phyloP scores from a whole-genome alignment of 1,284 basidiomycete genomes.

The Tilletia setariae region DNA sequence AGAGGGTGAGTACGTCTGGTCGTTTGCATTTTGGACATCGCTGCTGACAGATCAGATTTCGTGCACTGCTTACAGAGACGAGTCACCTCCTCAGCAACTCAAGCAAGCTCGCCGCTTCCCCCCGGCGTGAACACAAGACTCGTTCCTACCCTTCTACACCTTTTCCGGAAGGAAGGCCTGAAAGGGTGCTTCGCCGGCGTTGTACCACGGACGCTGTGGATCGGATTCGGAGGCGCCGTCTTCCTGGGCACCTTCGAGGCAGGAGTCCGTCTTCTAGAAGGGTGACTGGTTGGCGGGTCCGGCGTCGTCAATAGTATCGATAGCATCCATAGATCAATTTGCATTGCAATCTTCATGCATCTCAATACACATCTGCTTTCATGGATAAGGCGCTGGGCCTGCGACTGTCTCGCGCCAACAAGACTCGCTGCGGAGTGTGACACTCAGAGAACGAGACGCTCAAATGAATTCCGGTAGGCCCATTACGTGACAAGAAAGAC shows the following conservation, averaged over 20 bases:
- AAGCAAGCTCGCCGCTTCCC: background rate
- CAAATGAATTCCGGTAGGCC: no score
- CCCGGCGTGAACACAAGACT: constrained; percentile 42
- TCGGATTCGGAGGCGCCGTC: constrained; percentile 91
- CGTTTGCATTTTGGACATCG: background rate
- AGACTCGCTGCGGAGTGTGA: no score
- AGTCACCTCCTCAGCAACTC: background rate
- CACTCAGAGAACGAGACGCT: no score
- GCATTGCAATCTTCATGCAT: no score
- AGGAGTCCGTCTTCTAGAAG: constrained; percentile 35
- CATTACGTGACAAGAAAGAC: no score
- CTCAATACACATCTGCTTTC: no score
- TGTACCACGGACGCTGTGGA: constrained; percentile 88
- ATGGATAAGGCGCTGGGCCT: no score
- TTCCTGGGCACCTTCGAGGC: constrained; percentile 89
- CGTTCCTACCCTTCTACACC: constrained; percentile 57
- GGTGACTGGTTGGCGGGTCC: background rate
- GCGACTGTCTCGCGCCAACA: no score
- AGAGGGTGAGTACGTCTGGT: constrained; percentile 55
- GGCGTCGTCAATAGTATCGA: no score
- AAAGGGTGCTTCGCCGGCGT: constrained; percentile 79
- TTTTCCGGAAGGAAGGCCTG: constrained; percentile 71
- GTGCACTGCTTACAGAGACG: no score
- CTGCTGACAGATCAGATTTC: background rate
- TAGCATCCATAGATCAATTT: no score